Evolutionary conservation across 2,329 filamentous ascomycete genomes (phyloP), one percentile per base, ranked within the genome.

Genomic region (Penicillium digitatum): DNA sequence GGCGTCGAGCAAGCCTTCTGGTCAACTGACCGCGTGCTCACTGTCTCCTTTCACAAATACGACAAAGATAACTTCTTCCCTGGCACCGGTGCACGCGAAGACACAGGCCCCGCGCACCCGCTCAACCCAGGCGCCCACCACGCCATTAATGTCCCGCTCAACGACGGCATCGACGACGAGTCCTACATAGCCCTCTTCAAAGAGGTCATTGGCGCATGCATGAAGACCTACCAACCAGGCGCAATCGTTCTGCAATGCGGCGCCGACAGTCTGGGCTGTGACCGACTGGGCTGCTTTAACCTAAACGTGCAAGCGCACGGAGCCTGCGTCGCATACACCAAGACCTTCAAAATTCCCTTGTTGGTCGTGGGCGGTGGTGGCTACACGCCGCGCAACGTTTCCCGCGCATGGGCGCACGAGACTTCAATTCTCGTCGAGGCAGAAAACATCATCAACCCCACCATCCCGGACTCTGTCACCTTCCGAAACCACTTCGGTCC

Each of bases 161-260:
- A 91, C 62, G 91, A 96, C 69, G 92, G 92, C 55, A 93, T 96
- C 71, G 90, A 90, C 46, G 92, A 96, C 69, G 86, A 88, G 55
- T 89, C 95, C 69, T 99, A 97, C 76, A 84, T 86, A 60, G 82
- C 82, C 72, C 84, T 99, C 18, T 99, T 96, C 78, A 84, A 91
- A 67, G 84, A 80, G 34, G 84, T 97, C 61, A 87, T 96, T 54
- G 85, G 86, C 55, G 83, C 85, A 55, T 89, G 90, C 54, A 85
- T 96, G 49, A 83, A 88, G 44, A 87, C 85, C 59, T 99, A 95
- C 77, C 85, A 86, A n/a, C 94, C 94, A 0, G 85, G 85, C 48
- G 93, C 90, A 42, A 95, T 99, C 66, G 93, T 95, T 7, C 81
- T 99, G 1, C 94, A 99, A 74, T 97, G 94, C 69, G 94, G 94